Evolutionary conservation across 768 basidiomycete genomes (phyloP), one percentile per base, ranked within the genome.

Genomic region (Dioszegia hungarica): DNA sequence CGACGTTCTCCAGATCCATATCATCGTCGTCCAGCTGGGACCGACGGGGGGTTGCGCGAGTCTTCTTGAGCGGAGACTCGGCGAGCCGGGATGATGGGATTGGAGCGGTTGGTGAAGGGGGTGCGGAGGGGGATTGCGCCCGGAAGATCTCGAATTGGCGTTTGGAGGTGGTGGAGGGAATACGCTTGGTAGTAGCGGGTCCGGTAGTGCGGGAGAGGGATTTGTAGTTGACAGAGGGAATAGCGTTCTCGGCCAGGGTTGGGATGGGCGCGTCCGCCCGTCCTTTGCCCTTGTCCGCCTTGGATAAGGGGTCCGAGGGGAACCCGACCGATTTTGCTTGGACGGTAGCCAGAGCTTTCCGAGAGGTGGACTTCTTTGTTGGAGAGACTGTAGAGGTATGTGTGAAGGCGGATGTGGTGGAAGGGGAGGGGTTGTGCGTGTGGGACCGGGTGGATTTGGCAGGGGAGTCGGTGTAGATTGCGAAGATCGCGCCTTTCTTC

Each of bases 401-500:
- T n/a, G n/a, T n/a, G 31, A 34, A 33, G 27, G 15, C 40, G 29
- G 47, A 29, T 22, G 38, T 27, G 27, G 12, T 28, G 17, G 57
- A 43, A 14, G 33, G 15, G 34, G 36, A 19, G 34, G 46, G 50
- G 25, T 9, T 14, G 39, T 5, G 36, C 24, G 3, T 19, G 19
- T 37, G 43, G 19, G 54, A 47, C 2, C 43, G 24, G 31, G 33
- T 51, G 14, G 49, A 51, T 37, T 33, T 36, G 40, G 54, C 33
- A 27, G 74, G 72, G 0, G 73, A 70, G 56, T 76, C 75, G 27
- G 72, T 57, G 62, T 73, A 73, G 41, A 76, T 72, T 40, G 71
- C 61, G 59, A 76, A 76, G 9, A 72, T 64, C 12, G 75, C 71
- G 43, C 75, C 75, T 46, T 72, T 74, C 53, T 70, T 70, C 44